Base-by-base conservation (phyloP, 306 rosid genomes). In the Vigna trinervia region DNA sequence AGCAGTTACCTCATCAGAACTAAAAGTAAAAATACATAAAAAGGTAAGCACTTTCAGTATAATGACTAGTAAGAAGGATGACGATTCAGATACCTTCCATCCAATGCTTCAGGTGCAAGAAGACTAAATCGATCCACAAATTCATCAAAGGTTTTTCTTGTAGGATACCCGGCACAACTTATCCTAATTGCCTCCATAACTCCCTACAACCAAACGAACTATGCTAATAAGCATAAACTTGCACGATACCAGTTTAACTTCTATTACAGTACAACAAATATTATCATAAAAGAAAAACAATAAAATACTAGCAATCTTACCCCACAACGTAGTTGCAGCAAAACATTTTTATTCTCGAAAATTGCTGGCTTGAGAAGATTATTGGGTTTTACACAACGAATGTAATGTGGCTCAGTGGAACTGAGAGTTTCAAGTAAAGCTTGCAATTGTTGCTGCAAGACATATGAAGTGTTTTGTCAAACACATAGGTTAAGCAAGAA, bases 161-260 rank as follows among this genome's bases (percentile, higher is more conserved):
- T 90, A 48, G 97, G 97, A 86, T 77, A 92, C 68, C 97, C 97
- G 46, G 97, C 97, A 85, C 97, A 92, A 65, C 97, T 92, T 63
- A 92, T 92, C 88, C 97, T 88, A 53, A 92, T 92, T 30, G 97
- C 97, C 76, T 92, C 97, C 97, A 92, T 92, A 76, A 92, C 97
- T 73, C 97, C 97, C 97, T 92, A 68, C 50, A 77, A 73, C 53
- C 58, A 79, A 46, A 67, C 23, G 54, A 54, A 74, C 9, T 15
- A 15, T 34, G 32, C 20, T 1, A 71, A 41, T 34, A 76, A 58
- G 76, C 65, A 76, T 73, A 65, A 51, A 71, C 41, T 58, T 46
- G 3, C 63, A 64, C 61, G 58, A 71, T 65, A 10, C 47, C 77
- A 63, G 53, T 66, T 52, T 34, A 74, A 67, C 58, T 72, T 75